A percentile compares a stretch with the other conserved stretches of the same genome.
Evolutionary conservation across 768 basidiomycete species (phyloP).

Genomic region (Boletus pseudo-olivaceus): DNA sequence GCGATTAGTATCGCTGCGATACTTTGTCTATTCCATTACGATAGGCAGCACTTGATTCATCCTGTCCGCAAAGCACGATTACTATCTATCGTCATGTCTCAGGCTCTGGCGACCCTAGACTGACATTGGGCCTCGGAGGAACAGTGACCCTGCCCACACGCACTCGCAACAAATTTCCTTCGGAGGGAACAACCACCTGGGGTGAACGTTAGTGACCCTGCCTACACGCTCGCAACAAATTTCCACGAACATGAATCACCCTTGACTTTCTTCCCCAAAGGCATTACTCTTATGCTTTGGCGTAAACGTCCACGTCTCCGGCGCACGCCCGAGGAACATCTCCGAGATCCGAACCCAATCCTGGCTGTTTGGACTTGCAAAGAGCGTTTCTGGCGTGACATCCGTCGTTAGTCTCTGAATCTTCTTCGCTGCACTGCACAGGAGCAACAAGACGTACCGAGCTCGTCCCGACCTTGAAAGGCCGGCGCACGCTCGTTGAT

Average conservation of each 20-base stretch:
- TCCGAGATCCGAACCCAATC: constrained; percentile 95
- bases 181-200: no score
- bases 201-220: background rate
- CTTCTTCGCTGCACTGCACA: background rate
- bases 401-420: background rate
- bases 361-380: constrained; percentile 71
- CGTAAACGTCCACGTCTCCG: constrained; percentile 78
- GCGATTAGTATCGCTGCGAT: no score
- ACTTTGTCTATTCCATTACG: no score
- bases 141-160: background rate
- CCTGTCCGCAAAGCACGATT: no score
- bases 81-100: no score
- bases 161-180: background rate
- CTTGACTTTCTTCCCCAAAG: constrained; percentile 61
- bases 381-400: constrained; percentile 64
- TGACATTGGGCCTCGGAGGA: background rate
- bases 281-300: constrained; percentile 96
- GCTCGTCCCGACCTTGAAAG: constrained; percentile 82
- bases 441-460: constrained; percentile 52
- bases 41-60: no score
- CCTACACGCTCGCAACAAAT: background rate
- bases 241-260: constrained; percentile 25
- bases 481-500: constrained; percentile 92
- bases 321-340: constrained; percentile 90
- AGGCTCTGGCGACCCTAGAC: background rate